phyloP scores from a whole-genome alignment of 1,284 basidiomycete genomes.

The Singerocomus rubriflavus region DNA sequence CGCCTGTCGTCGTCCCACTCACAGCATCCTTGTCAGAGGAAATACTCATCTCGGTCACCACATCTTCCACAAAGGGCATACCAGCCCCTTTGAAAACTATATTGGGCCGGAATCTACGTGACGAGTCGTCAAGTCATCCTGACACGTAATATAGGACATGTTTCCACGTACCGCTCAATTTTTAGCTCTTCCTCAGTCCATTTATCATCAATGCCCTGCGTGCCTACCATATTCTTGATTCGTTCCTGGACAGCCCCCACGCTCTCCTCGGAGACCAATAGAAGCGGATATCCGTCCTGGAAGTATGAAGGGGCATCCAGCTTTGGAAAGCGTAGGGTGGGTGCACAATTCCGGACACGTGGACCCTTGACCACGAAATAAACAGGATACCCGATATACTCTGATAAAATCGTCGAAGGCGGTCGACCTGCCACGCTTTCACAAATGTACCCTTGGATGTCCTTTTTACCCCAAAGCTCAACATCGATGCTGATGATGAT shows the following conservation, averaged over 20 bases:
- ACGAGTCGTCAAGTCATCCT: conserved; percentile 4
- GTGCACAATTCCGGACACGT: conserved; percentile 45
- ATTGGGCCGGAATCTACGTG: conserved; percentile 68
- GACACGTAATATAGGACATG: not conserved
- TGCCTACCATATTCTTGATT: conserved; percentile 47
- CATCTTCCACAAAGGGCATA: conserved; percentile 49
- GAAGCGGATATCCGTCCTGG: conserved; percentile 71
- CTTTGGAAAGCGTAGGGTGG: conserved; percentile 53
- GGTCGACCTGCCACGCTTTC: conserved; percentile 37
- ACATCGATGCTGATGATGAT: conserved; percentile 47
- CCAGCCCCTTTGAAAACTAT: conserved; percentile 60
- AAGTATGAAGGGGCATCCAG: conserved; percentile 55
- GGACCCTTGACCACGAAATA: conserved; percentile 67
- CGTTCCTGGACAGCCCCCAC: conserved; percentile 46
- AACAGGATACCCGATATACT: conserved; percentile 57
- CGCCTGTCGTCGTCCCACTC: conserved; percentile 26
- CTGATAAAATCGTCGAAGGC: conserved; percentile 53
- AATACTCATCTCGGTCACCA: conserved; percentile 49
- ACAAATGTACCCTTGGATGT: conserved; percentile 65
- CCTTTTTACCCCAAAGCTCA: conserved; percentile 44
- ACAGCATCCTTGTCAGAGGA: conserved; percentile 29
- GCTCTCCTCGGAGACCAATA: conserved; percentile 66
- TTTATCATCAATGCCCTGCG: conserved; percentile 52
- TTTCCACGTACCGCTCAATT: conserved; percentile 53
- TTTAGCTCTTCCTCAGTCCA: conserved; percentile 55